A percentile compares a stretch with the other conserved stretches of the same genome.
Conservation (phyloP, 2,329 filamentous ascomycete species). For the Trichoderma atrobrunneum region DNA sequence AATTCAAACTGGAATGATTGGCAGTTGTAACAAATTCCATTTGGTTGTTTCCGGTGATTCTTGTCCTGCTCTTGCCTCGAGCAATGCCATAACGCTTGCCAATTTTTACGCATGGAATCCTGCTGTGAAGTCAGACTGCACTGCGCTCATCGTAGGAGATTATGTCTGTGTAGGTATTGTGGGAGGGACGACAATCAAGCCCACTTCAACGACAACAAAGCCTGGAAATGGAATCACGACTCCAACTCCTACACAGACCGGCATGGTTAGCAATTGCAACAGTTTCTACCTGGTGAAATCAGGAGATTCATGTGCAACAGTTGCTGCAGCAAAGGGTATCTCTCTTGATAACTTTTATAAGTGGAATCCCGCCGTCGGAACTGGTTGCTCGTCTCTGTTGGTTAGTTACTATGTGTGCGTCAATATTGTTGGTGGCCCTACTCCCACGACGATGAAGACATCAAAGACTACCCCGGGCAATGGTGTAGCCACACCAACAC, state of each 20-base stretch:
- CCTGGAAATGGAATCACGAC: constrained; percentile 9
- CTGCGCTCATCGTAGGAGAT: background rate
- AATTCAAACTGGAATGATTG: constrained; percentile 29
- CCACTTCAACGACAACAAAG: background rate
- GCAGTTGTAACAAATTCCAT: constrained; percentile 32
- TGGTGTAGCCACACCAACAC: constrained; percentile 2
- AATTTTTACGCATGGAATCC: background rate
- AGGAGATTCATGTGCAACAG: background rate
- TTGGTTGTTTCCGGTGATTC: constrained; percentile 11
- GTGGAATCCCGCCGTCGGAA: background rate
- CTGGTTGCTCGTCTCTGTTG: background rate
- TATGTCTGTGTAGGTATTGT: constrained; percentile 2
- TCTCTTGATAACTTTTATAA: background rate
- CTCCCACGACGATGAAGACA: background rate
- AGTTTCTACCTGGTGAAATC: background rate
- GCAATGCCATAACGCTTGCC: background rate
- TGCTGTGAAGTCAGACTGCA: background rate
- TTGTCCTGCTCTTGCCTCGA: background rate
- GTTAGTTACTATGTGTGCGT: background rate
- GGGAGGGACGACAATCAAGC: background rate
- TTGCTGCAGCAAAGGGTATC: background rate
- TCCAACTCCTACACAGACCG: constrained; percentile 6
- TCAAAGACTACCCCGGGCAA: background rate
- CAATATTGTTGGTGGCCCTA: background rate
- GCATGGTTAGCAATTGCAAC: constrained; percentile 15